Conservation (phyloP, 2,329 filamentous ascomycete species). For the Aspergillus neoniger region DNA sequence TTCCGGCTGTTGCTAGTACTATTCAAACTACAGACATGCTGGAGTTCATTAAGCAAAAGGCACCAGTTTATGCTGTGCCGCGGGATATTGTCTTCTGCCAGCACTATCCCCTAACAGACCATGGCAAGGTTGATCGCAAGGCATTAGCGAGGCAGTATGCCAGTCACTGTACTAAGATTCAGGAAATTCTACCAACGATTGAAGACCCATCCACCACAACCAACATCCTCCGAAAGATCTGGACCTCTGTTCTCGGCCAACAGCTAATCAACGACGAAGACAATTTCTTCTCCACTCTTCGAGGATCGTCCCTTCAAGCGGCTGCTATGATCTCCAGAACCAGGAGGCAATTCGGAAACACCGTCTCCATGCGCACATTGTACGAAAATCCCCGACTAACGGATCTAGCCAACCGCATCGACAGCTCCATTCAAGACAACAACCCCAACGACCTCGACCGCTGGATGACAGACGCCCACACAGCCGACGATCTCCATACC, state of each 20-base stretch:
- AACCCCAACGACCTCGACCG: conserved; percentile 8
- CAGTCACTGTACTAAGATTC: not conserved
- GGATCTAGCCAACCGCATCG: conserved; percentile 6
- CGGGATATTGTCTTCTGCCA: conserved; percentile 66
- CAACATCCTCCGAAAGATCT: not conserved
- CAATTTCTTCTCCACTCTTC: conserved; percentile 11
- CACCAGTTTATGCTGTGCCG: conserved; percentile 71
- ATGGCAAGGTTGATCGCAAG: conserved; percentile 61
- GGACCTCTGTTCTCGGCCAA: conserved; percentile 9
- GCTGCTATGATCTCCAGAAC: conserved; percentile 8
- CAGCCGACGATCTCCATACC: not conserved
- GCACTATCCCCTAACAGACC: conserved; percentile 68
- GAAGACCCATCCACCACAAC: not conserved
- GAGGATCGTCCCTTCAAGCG: conserved; percentile 13
- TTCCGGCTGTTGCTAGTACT: conserved; percentile 1
- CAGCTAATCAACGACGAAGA: conserved; percentile 5
- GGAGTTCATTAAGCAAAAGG: conserved; percentile 65
- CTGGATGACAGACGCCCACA: conserved; percentile 3
- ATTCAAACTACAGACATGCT: conserved; percentile 54
- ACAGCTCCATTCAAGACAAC: conserved; percentile 6
- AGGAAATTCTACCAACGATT: not conserved
- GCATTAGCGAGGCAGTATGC: conserved; percentile 18
- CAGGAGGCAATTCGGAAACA: conserved; percentile 4
- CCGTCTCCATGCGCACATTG: conserved; percentile 11
- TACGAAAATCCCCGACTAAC: conserved; percentile 4